Conservation (phyloP, 768 basidiomycete genomes). For the Tremella yokohamensis region DNA sequence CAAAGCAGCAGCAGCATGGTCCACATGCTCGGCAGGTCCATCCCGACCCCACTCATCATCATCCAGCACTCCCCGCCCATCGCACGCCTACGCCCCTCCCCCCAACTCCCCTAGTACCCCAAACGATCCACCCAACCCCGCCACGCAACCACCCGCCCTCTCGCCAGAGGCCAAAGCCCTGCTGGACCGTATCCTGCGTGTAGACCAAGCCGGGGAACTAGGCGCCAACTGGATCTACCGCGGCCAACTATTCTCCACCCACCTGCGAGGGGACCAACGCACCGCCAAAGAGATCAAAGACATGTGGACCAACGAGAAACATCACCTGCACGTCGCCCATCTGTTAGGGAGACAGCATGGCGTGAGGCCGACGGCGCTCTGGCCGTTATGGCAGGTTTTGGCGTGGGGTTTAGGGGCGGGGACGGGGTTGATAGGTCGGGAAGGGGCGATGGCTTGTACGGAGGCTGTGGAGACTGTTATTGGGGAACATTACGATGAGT, state of each 20-base stretch:
- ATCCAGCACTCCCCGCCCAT: neutral
- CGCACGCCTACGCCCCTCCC: neutral
- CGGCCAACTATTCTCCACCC: constrained; percentile 74
- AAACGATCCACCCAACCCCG: neutral
- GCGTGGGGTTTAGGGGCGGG: constrained; percentile 76
- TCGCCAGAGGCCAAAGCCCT: constrained; percentile 35
- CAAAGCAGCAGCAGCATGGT: no score
- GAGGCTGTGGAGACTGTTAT: constrained; percentile 98
- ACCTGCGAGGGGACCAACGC: constrained; percentile 43
- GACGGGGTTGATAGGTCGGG: constrained; percentile 82
- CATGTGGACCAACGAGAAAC: constrained; percentile 97
- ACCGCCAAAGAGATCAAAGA: constrained; percentile 67
- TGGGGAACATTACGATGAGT: constrained; percentile 98
- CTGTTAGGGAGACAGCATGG: constrained; percentile 77
- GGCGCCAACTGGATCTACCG: constrained; percentile 94
- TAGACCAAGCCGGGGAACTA: constrained; percentile 93
- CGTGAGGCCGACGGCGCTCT: constrained; percentile 76
- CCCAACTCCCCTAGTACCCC: neutral
- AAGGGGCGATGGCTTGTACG: constrained; percentile 97
- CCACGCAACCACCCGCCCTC: constrained; percentile 18
- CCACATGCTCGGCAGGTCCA: no score
- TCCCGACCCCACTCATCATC: no score
- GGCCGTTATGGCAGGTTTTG: constrained; percentile 77
- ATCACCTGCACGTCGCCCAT: constrained; percentile 82
- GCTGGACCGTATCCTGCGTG: constrained; percentile 59